A percentile compares a stretch with the other conserved stretches of the same genome.
Evolutionary conservation across 306 rosid species (phyloP).

Genomic region (Quillaja saponaria): DNA sequence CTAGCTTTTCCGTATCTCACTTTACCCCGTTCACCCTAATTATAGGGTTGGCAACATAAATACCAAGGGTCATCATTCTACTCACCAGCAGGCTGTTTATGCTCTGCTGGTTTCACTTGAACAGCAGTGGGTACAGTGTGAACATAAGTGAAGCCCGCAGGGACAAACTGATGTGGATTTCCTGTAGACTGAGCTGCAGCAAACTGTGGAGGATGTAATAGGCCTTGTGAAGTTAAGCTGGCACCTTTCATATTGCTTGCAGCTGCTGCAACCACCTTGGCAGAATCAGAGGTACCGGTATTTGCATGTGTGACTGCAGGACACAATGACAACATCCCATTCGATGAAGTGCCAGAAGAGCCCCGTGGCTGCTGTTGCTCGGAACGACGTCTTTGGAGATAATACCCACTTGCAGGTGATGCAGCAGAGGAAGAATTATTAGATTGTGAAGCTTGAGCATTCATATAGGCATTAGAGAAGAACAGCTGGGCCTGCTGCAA

Average conservation of each 20-base stretch:
- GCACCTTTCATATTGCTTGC: slow-evolving; percentile 57
- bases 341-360: slow-evolving; percentile 55
- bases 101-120: slow-evolving; percentile 88
- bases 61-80: slow-evolving; percentile 38
- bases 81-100: slow-evolving; percentile 96
- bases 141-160: slow-evolving; percentile 58
- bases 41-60: slow-evolving; percentile 32
- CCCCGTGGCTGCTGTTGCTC: slow-evolving; percentile 69
- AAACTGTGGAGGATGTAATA: slow-evolving; percentile 68
- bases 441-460: slow-evolving; percentile 58
- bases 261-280: slow-evolving; percentile 48
- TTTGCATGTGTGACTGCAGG: slow-evolving; percentile 38
- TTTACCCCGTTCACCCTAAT: slow-evolving; percentile 5
- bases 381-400: slow-evolving; percentile 56
- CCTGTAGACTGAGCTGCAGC: slow-evolving; percentile 59
- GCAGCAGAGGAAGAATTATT: slow-evolving; percentile 47
- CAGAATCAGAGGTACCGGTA: slow-evolving; percentile 48
- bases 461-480: slow-evolving; percentile 54
- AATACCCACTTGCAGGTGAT: slow-evolving; percentile 55
- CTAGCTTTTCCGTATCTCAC: not conserved
- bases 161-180: slow-evolving; percentile 61
- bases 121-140: slow-evolving; percentile 66
- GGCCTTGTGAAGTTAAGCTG: slow-evolving; percentile 54
- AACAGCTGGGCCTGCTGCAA: slow-evolving; percentile 61
- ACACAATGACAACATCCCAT: slow-evolving; percentile 57